These are phyloP conservation scores for Nepenthes gracilis DNA, from an alignment of 148 eudicot species.

Conservation along the genomic window DNA sequence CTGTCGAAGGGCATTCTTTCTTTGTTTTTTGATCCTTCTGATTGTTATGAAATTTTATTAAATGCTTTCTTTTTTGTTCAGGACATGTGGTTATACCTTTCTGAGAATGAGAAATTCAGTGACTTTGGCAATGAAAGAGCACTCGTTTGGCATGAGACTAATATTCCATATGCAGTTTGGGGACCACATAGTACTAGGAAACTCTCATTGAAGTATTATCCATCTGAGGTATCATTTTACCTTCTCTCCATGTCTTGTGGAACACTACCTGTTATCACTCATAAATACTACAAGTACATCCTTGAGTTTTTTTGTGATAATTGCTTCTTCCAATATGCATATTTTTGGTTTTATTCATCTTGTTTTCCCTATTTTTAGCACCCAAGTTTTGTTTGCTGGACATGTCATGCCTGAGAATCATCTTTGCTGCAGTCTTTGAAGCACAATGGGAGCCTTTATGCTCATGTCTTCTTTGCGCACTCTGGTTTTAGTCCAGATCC, in stretches of 20 bases:
- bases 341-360: not conserved
- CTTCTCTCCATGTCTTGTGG: not conserved
- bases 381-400: not conserved
- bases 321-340: not conserved
- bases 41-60: not conserved
- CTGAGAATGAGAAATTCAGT: slow-evolving; percentile 65
- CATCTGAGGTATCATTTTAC: slow-evolving; percentile 56
- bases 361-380: not conserved
- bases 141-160: slow-evolving; percentile 95
- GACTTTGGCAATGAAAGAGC: slow-evolving; percentile 80
- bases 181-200: slow-evolving; percentile 72
- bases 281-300: too few relatives aligned
- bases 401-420: not conserved
- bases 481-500: slow-evolving; percentile 93
- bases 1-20: not conserved
- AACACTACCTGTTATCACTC: not conserved
- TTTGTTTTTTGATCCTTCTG: not conserved
- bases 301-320: not conserved
- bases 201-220: slow-evolving; percentile 61
- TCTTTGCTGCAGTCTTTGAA: slow-evolving; percentile 55
- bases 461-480: slow-evolving; percentile 84
- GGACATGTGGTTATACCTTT: slow-evolving; percentile 95
- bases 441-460: slow-evolving; percentile 84
- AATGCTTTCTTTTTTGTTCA: slow-evolving; percentile 14
- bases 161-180: slow-evolving; percentile 96